A percentile compares a stretch with the other conserved stretches of the same genome.
phyloP scores from a whole-genome alignment of 139 green algal species.

The Edaphochlamys debaryana region DNA sequence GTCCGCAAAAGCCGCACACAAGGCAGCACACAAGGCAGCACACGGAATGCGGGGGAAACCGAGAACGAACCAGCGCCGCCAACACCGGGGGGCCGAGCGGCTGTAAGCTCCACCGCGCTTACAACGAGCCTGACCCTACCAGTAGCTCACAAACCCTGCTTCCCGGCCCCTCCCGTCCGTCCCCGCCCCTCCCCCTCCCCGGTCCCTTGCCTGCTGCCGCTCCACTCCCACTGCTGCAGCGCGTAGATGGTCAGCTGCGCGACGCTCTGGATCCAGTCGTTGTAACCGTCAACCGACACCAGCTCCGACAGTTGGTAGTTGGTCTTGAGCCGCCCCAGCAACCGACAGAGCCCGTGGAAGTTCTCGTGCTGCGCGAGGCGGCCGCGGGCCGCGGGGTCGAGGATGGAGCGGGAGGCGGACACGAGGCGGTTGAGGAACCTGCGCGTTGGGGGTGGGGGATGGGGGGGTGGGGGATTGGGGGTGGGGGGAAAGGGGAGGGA shows the following conservation, averaged over 20 bases:
- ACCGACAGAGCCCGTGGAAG: conserved; percentile 97
- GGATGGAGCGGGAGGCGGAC: conserved; percentile 67
- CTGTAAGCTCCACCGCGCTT: too few relatives aligned
- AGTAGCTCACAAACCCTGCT: too few relatives aligned
- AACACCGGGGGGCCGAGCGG: too few relatives aligned
- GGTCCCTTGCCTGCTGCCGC: conserved; percentile 64
- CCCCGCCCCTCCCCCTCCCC: too few relatives aligned
- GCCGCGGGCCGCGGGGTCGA: conserved; percentile 50
- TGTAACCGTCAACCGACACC: conserved; percentile 92
- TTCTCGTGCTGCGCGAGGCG: conserved; percentile 92
- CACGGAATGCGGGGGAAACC: too few relatives aligned
- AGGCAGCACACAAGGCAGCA: too few relatives aligned
- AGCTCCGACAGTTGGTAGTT: conserved; percentile 97
- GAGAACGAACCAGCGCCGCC: too few relatives aligned
- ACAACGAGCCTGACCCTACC: too few relatives aligned
- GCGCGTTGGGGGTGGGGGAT: not conserved
- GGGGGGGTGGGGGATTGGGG: not conserved
- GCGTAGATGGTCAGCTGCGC: conserved; percentile 87
- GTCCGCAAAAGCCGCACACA: too few relatives aligned
- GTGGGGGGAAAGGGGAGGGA: not conserved
- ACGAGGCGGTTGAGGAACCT: conserved; percentile 87
- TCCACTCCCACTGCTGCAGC: conserved; percentile 82
- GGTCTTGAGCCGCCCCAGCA: conserved; percentile 96
- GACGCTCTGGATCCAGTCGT: conserved; percentile 94
- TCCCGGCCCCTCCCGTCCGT: conserved; percentile 53